Conservation (phyloP, 1,284 basidiomycete species). For the Cutaneotrichosporon dermatis region DNA sequence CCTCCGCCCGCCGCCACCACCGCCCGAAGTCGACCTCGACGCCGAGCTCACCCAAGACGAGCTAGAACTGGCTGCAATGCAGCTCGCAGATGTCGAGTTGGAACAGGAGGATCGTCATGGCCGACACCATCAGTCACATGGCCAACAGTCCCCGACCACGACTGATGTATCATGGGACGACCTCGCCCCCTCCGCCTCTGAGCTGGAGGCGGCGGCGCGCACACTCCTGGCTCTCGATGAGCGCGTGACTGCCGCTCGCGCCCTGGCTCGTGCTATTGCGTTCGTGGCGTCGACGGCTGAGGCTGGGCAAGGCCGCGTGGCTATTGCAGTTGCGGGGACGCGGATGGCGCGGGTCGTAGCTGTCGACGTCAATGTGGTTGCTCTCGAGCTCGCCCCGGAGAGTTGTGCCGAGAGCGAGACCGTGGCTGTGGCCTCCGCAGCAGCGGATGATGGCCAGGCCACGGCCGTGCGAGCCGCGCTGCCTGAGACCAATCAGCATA, state of each 20-base stretch:
- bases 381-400: conserved; percentile 5
- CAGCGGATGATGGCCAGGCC: too few species aligned
- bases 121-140: not conserved
- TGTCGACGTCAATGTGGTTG: conserved; percentile 1
- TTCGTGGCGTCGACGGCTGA: not conserved
- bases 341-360: conserved; percentile 3
- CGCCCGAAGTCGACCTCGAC: not conserved
- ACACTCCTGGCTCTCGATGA: conserved; percentile 1
- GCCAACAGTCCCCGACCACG: too few species aligned
- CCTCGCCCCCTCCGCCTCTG: not conserved
- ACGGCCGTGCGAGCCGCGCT: too few species aligned
- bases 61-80: not conserved
- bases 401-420: not conserved
- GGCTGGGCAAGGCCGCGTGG: not conserved
- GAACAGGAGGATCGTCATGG: too few species aligned
- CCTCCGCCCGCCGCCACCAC: not conserved
- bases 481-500: too few species aligned
- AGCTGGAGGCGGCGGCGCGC: not conserved
- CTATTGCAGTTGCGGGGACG: conserved; percentile 4
- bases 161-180: not conserved
- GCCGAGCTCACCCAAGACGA: not conserved
- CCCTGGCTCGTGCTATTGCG: conserved; percentile 3
- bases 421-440: too few species aligned
- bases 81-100: not conserved
- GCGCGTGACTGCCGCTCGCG: not conserved